phyloP scores from a whole-genome alignment of 2,329 filamentous ascomycete species.

The Magnaporthiopsis incrustans region DNA sequence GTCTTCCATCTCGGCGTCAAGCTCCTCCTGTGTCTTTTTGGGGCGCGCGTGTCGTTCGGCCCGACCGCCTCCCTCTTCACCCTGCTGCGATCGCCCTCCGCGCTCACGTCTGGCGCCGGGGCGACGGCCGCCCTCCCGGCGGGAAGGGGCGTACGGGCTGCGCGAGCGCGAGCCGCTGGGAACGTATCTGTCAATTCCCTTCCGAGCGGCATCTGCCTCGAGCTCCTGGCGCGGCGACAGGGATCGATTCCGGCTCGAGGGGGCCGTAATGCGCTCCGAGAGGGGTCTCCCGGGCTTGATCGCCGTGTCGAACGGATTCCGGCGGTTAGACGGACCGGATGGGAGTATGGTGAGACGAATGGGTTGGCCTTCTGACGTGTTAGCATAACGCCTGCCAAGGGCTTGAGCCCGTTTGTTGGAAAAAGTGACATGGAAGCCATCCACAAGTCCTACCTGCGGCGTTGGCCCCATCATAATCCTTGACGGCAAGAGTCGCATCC shows the following conservation, averaged over 20 bases:
- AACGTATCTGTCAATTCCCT: slow-evolving; percentile 72
- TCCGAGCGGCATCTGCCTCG: slow-evolving; percentile 49
- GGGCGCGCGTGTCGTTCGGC: slow-evolving; percentile 48
- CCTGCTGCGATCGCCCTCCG: slow-evolving; percentile 27
- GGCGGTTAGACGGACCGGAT: slow-evolving; percentile 30
- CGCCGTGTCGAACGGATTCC: slow-evolving; percentile 48
- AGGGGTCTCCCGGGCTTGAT: slow-evolving; percentile 48
- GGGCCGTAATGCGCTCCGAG: slow-evolving; percentile 51
- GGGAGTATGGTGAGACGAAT: slow-evolving; percentile 66
- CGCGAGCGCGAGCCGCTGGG: slow-evolving; percentile 53
- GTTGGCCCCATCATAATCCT: slow-evolving; percentile 82
- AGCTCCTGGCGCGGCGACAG: slow-evolving; percentile 38
- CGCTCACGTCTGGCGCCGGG: slow-evolving; percentile 31
- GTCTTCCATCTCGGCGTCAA: slow-evolving; percentile 95
- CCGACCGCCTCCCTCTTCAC: slow-evolving; percentile 21
- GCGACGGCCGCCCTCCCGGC: slow-evolving; percentile 35
- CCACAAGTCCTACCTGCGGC: slow-evolving; percentile 55
- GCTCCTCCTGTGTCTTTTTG: slow-evolving; percentile 82
- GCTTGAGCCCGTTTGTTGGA: background rate
- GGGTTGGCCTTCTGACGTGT: slow-evolving; percentile 53
- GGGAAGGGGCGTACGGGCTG: slow-evolving; percentile 44
- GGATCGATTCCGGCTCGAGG: slow-evolving; percentile 54
- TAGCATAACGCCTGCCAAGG: slow-evolving; percentile 7
- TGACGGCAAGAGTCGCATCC: slow-evolving; percentile 68
- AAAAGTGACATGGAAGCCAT: background rate